Evolutionary conservation across 2,329 filamentous ascomycete genomes (phyloP).

Genomic region (Fusarium pseudoanthophilum): DNA sequence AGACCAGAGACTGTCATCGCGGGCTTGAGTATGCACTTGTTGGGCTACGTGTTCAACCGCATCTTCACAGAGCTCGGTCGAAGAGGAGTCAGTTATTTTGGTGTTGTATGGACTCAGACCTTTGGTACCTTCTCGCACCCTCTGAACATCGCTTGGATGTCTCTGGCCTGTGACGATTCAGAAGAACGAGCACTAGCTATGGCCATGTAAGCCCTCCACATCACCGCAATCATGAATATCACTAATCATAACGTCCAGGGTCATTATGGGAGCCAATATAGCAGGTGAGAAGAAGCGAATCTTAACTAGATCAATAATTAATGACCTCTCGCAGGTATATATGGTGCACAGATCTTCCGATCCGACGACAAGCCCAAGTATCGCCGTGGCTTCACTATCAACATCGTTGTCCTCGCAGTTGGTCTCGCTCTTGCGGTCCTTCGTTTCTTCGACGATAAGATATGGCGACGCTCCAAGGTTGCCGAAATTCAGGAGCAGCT

Average conservation of each 20-base stretch:
- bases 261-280: slow-evolving; percentile 71
- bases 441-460: slow-evolving; percentile 56
- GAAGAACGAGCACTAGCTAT: slow-evolving; percentile 69
- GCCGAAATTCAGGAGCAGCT: slow-evolving; percentile 8
- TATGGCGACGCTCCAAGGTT: slow-evolving; percentile 33
- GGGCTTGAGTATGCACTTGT: slow-evolving; percentile 58
- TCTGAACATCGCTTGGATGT: slow-evolving; percentile 70
- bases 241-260: slow-evolving; percentile 41
- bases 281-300: slow-evolving; percentile 29
- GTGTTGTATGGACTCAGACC: slow-evolving; percentile 65
- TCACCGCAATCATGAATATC: neutral
- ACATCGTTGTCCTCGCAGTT: slow-evolving; percentile 56
- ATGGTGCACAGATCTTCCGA: slow-evolving; percentile 70
- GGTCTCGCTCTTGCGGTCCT: slow-evolving; percentile 54
- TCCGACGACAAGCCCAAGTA: slow-evolving; percentile 62
- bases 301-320: too few species aligned
- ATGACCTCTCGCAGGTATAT: slow-evolving; percentile 58
- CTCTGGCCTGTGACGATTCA: slow-evolving; percentile 64
- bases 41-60: slow-evolving; percentile 66
- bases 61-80: slow-evolving; percentile 58
- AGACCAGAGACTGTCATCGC: slow-evolving; percentile 64
- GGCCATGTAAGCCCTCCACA: slow-evolving; percentile 58
- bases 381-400: slow-evolving; percentile 60
- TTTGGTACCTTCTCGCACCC: slow-evolving; percentile 66
- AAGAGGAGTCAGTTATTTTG: slow-evolving; percentile 61